Evolutionary conservation across 352 stramenopile species (phyloP).

Genomic region (Globisporangium camurandrum): DNA sequence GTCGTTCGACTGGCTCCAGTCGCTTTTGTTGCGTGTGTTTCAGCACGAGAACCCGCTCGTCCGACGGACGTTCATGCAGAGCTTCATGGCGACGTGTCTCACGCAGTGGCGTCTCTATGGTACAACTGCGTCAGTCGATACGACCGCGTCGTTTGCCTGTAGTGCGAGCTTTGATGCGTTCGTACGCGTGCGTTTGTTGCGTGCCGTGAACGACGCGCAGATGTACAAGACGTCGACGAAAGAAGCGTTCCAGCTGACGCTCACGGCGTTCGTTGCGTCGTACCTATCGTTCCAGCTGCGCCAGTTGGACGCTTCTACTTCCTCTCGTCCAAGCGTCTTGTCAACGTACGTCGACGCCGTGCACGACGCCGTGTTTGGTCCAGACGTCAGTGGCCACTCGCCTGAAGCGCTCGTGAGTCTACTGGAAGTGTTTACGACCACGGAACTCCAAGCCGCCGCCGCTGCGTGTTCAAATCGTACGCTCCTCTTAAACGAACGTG

Average conservation of each 20-base stretch:
- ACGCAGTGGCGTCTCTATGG: constrained; percentile 15
- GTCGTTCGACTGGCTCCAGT: constrained; percentile 73
- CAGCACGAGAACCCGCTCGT: constrained; percentile 71
- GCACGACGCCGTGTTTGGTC: constrained; percentile 45
- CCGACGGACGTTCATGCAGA: constrained; percentile 60
- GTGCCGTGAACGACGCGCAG: constrained; percentile 54
- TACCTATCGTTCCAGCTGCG: constrained; percentile 27
- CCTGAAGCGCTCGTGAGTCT: constrained; percentile 66
- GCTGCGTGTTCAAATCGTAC: not conserved
- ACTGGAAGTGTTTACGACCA: constrained; percentile 46
- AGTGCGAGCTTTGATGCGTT: constrained; percentile 42
- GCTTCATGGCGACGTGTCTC: constrained; percentile 50
- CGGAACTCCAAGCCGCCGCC: constrained; percentile 12
- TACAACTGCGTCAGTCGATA: constrained; percentile 11
- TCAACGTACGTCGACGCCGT: constrained; percentile 25
- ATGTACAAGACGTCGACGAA: constrained; percentile 64
- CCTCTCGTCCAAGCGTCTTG: constrained; percentile 5
- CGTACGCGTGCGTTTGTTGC: constrained; percentile 42
- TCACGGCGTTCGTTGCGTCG: constrained; percentile 26
- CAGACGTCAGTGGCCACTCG: constrained; percentile 40
- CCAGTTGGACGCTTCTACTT: not conserved
- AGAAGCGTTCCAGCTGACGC: constrained; percentile 24
- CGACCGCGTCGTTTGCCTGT: constrained; percentile 26
- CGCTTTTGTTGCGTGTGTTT: constrained; percentile 61
- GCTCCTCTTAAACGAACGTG: constrained; percentile 20